Base-by-base conservation (phyloP, 768 basidiomycete species). In the Rhizopogon vulgaris region DNA sequence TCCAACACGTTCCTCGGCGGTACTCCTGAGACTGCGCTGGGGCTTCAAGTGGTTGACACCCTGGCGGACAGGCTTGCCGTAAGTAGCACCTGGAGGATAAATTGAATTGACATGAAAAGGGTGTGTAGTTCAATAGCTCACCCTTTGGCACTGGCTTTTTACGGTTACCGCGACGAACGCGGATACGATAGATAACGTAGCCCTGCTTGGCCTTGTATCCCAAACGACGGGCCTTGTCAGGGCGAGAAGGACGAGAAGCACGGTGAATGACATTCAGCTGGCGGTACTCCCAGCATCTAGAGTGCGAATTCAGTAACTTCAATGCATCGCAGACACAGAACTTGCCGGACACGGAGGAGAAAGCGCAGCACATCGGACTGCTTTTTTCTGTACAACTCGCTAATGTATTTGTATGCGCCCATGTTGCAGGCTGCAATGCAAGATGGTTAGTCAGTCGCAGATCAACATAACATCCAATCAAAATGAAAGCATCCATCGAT, bases 191-290 rank as follows among this genome's bases (percentile, higher is more conserved):
- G 76, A 99, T 73, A 59, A 98, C 87, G 69, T 93, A 99, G 63
- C 96, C 96, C 75, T 99, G 96, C 83, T 99, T 99, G 70, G 96
- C 94, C 79, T 97, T 99, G 85, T 98, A 99, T 45, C 96, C 96
- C 56, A 99, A 78, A 59, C 94, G 87, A 69, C 96, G 90, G 57
- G 96, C 96, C 80, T 97, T 99, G 79, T 99, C 96, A 51, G 96
- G 96, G 67, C 96, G 90, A 42, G 95, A 97, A 42, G 96, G 95
- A 56, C 95, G 90, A 58, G 94, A 94, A 41, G 94, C 95, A 63
- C 96, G 90, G 78, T 98, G 95, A 69, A 97, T 90, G 60, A 99
- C 93, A 63, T 96, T 93, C 65, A 98, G 76, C 71, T 99, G 96
- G 60, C 96, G 90, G 78, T 94, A 96, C 69, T 97, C 94, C 94